Evolutionary conservation across 1,139 yeast species (phyloP), one percentile per base, ranked within the genome.

Genomic region (Geotrichum aggregatum): DNA sequence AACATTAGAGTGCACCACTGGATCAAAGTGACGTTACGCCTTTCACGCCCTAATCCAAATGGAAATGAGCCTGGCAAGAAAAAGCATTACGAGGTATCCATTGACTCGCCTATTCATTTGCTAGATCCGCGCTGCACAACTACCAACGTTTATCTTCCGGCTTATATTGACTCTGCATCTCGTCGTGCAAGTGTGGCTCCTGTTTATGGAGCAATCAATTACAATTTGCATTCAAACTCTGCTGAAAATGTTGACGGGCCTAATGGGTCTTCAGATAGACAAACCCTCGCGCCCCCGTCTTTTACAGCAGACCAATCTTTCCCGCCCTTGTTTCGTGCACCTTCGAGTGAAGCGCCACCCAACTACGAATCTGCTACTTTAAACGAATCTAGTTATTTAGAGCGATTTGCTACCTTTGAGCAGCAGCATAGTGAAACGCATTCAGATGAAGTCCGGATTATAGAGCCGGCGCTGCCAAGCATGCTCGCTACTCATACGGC

Each of bases 1-100:
- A 82, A 82, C 61, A 87, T 92, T 59, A 87, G 87, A 67, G 77
- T 91, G 5, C 94, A 87, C 63, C 98, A 92, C 70, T 91, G 98
- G 97, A 80, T 92, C 61, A 92, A 91, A 68, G 78, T 92, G 13
- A 84, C 94, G 58, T 70, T 92, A 50, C 73, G 98, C 50, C 75
- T 92, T 28, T 86, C 95, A 10, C 80, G 78, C 59, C 66, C 75
- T 8, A 81, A 83, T 51, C 77, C 82, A 0, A 79, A 76, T 18
- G 28, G 41, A 14, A 13, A 11, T 46, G 77, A 78, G 50, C 74
- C 78, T 72, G 45, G 83, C 78, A 69, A 71, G 54, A 69, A 92
- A 40, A 91, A 89, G 66, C 96, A 88, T 66, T 92, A 84, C 65
- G 98, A 92, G 69, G 84, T 92, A 45, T 83, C 87, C 57, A 87